Evolutionary conservation across 495 filamentous ascomycete species (phyloP).

Genomic region (Pyrenula massariospora): DNA sequence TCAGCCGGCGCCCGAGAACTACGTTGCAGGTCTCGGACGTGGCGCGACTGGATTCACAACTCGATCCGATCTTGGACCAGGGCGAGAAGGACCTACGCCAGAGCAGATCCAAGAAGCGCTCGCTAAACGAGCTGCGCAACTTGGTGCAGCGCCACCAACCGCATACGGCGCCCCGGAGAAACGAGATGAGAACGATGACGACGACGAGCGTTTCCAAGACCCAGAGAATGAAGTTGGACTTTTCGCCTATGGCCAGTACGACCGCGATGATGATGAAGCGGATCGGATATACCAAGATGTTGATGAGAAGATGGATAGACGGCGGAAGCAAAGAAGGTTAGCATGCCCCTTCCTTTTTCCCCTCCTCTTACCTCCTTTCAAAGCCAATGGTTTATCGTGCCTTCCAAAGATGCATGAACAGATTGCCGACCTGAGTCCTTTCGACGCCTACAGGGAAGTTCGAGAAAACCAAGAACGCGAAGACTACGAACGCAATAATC

Average conservation of each 20-base stretch:
- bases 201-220: slow-evolving; percentile 84
- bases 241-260: slow-evolving; percentile 87
- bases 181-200: slow-evolving; percentile 61
- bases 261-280: slow-evolving; percentile 93
- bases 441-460: slow-evolving; percentile 74
- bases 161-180: slow-evolving; percentile 70
- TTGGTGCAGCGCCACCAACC: slow-evolving; percentile 70
- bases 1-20: slow-evolving; percentile 91
- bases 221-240: slow-evolving; percentile 94
- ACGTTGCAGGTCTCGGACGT: slow-evolving; percentile 94
- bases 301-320: slow-evolving; percentile 90
- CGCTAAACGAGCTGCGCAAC: slow-evolving; percentile 74
- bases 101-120: slow-evolving; percentile 97
- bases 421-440: slow-evolving; percentile 68
- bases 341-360: slow-evolving; percentile 27
- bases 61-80: slow-evolving; percentile 89
- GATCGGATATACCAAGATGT: slow-evolving; percentile 91
- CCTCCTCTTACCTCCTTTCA: slow-evolving; percentile 11
- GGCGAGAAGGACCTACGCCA: slow-evolving; percentile 90
- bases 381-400: slow-evolving; percentile 63
- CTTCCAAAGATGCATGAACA: slow-evolving; percentile 53
- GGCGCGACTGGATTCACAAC: slow-evolving; percentile 98
- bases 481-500: slow-evolving; percentile 92
- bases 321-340: slow-evolving; percentile 82
- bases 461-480: slow-evolving; percentile 83